A percentile compares a stretch with the other conserved stretches of the same genome.
Conservation (phyloP, 2,329 filamentous ascomycete genomes). For the Sarocladium brachiariae region DNA sequence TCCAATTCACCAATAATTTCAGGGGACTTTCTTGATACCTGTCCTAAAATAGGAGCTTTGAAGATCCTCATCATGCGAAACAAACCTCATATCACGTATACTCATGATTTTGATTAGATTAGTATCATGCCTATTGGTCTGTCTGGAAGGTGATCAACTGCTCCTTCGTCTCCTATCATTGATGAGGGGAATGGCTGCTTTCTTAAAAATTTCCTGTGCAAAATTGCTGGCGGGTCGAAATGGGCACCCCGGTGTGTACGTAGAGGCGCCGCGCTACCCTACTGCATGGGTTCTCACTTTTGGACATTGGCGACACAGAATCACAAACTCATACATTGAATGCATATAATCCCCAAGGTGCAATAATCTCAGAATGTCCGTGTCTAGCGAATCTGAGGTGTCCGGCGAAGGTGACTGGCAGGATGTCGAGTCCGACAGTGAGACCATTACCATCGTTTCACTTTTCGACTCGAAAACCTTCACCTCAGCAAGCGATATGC, state of each 20-base stretch:
- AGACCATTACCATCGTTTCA: conserved; percentile 55
- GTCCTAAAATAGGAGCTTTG: too few relatives aligned
- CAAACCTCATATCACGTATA: too few relatives aligned
- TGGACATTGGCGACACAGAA: conserved; percentile 1
- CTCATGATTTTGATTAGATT: too few relatives aligned
- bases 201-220: too few relatives aligned
- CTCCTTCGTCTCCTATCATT: too few relatives aligned
- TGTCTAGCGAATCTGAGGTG: conserved; percentile 19
- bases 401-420: conserved; percentile 44
- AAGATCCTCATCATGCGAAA: too few relatives aligned
- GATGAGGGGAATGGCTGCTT: too few relatives aligned
- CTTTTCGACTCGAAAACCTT: conserved; percentile 63
- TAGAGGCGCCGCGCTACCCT: conserved; percentile 6
- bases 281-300: conserved; percentile 5
- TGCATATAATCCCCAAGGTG: background rate
- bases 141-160: too few relatives aligned
- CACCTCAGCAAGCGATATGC: conserved; percentile 56
- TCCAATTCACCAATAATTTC: too few relatives aligned
- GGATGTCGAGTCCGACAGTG: conserved; percentile 55
- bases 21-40: too few relatives aligned
- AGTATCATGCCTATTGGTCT: too few relatives aligned
- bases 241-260: background rate
- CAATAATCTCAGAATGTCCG: conserved; percentile 19
- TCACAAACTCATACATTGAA: conserved; percentile 1
- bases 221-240: too few relatives aligned